A percentile compares a stretch with the other conserved stretches of the same genome.
These are phyloP conservation scores for Polyporus arcularius DNA, from an alignment of 768 basidiomycete species.

Conservation along the genomic window DNA sequence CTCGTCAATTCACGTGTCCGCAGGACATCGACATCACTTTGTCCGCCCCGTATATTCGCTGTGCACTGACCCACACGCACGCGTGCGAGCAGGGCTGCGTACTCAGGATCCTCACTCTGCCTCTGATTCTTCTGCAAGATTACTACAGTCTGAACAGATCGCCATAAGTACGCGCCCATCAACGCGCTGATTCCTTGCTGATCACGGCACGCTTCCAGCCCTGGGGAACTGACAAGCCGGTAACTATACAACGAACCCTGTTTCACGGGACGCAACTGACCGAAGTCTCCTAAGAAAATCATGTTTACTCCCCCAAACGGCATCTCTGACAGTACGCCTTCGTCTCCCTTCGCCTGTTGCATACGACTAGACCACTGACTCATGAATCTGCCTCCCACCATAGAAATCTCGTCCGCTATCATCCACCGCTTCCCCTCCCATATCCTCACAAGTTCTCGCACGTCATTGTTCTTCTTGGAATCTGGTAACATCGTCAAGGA, in stretches of 20 bases:
- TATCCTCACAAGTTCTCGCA: conserved; percentile 8
- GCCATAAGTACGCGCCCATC: neutral
- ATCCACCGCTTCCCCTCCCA: conserved; percentile 22
- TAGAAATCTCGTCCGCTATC: conserved; percentile 25
- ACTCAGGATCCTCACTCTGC: neutral
- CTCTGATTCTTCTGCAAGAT: neutral
- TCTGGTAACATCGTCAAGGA: conserved; percentile 24
- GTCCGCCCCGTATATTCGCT: neutral
- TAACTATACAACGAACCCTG: conserved; percentile 21
- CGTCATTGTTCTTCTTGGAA: neutral
- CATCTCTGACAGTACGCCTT: neutral
- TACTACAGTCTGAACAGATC: neutral
- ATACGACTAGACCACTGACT: conserved; percentile 23
- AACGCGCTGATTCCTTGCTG: neutral
- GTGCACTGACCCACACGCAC: neutral
- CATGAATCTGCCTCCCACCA: conserved; percentile 25
- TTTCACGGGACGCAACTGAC: conserved; percentile 28
- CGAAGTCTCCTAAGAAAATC: conserved; percentile 35
- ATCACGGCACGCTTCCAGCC: neutral
- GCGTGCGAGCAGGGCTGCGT: neutral
- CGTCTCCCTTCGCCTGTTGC: conserved; percentile 21
- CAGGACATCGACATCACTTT: neutral
- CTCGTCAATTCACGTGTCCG: neutral
- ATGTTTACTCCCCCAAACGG: conserved; percentile 36
- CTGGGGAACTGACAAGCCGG: neutral